Evolutionary conservation across 192 early-diverging fungal species (phyloP), one percentile per base, ranked within the genome.

Genomic region (Rhizophagus sp.): DNA sequence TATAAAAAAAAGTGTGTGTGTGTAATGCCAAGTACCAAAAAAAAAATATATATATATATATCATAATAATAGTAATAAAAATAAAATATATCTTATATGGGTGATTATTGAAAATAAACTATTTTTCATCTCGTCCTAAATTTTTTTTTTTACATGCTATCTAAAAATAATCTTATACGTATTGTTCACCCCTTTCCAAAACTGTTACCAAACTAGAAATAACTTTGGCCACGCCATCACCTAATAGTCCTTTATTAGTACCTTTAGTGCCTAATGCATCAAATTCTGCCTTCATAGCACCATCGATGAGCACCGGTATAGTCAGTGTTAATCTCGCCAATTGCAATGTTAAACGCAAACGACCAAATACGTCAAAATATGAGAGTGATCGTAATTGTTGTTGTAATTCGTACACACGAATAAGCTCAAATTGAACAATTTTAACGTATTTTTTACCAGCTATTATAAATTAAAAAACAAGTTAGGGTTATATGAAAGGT

Each of bases 401-500:
- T 78, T 90, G 88, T 49, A 89, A 75, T 22, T 90, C 89, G 8
- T 88, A 89, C 13, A 90, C 73, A 27, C 86, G 85, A 65, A 89
- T 87, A 1, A 90, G 80, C 34, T 90, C 87, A 76, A 88, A 88
- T 68, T 89, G 89, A 2, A 89, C 86, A 36, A 90, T 79, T 68
- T 88, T 87, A 76, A 89, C 84, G 61, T 90, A 90, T 68, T 90
- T 89, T 63, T 89, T 86, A 41, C 87, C 87, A 19, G 88, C 89
- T 90, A 84, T 66, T 15, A 61, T 10, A 34, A 34, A 34, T 34
- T 34, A 34, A 34, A 63, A 27, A 75, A 17, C 27, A 25, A 11
- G 30, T 19, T 36, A 61, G 47, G 12, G 34, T 70, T 22, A 4
- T 57, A 63, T 5, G 30, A 27, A 17, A n/a, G 10, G 9, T 27